Evolutionary conservation across 495 filamentous ascomycete species (phyloP), one percentile per base, ranked within the genome.

Genomic region (Penicillium flavigenum): DNA sequence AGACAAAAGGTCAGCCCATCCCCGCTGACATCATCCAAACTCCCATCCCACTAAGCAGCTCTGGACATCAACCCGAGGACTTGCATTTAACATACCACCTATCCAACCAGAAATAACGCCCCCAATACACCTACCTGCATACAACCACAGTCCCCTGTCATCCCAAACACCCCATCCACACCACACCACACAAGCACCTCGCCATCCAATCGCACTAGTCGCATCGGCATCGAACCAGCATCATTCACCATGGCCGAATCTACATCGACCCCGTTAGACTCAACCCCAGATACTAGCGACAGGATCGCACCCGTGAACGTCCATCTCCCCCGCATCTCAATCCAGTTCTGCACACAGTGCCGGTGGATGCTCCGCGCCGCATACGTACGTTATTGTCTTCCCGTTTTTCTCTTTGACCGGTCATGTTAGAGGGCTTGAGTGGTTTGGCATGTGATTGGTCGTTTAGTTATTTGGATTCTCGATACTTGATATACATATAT

Each of bases 341-440:
- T 94, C 64, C 76, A 84, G 57, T 94, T 86, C 75, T 93, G 89
- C 70, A 91, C 87, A 1, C 87, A 90, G 65, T 94, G 90, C 69
- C 90, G 90, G 76, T 98, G 93, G 93, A 89, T 96, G 82, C 76
- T 98, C 10, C 77, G 92, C 51, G 89, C 89, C 36, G 88, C 88
- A 56, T 92, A 90, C 69, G 88, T 91, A 80, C 64, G 86, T 79
- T 34, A 5, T 4, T 34, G 4, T 39, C 36, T 17, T 17, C 1
- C 36, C 1, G 8, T 27, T 47, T 10, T 8, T 51, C 57, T 9
- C 56, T 59, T 57, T 61, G 24, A 51, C 62, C 45, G 54, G 44
- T 42, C 59, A 42, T 20, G 16, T 39, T 32, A 9, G 36, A n/a
- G n/a, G 3, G 8, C 1, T 39, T 8, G 1, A n/a, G 36, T 5